Evolutionary conservation across 202 grass and related monocot species (phyloP).

Genomic region (Elaeis oleifera): DNA sequence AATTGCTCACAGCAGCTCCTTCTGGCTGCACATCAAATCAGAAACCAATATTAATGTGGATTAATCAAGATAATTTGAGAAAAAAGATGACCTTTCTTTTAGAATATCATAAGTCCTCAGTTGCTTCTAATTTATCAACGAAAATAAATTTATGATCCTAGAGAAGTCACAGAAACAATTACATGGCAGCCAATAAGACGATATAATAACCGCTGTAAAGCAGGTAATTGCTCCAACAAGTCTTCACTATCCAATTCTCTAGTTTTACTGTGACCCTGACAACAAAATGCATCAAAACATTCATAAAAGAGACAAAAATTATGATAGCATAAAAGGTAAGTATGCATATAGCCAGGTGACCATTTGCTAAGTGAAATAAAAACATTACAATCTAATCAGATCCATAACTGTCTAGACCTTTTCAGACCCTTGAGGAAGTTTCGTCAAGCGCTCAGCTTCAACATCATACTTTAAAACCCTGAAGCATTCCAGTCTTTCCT

Average conservation of each 20-base stretch:
- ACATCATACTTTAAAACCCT: slow-evolving; percentile 85
- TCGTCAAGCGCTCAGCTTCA: slow-evolving; percentile 72
- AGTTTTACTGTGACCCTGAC: slow-evolving; percentile 74
- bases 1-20: slow-evolving; percentile 12
- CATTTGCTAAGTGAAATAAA: too few species aligned
- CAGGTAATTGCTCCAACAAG: slow-evolving; percentile 76
- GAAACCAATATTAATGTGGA: too few species aligned
- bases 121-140: background rate
- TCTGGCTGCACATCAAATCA: slow-evolving; percentile 1
- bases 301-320: slow-evolving; percentile 1
- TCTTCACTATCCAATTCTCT: slow-evolving; percentile 74
- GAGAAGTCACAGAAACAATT: slow-evolving; percentile 31
- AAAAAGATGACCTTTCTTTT: too few species aligned
- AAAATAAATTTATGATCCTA: background rate
- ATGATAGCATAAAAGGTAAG: background rate
- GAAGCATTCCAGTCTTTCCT: slow-evolving; percentile 95
- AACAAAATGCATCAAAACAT: background rate
- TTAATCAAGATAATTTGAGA: too few species aligned
- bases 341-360: slow-evolving; percentile 13
- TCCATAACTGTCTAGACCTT: slow-evolving; percentile 34
- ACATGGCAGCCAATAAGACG: slow-evolving; percentile 86
- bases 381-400: too few species aligned
- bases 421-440: slow-evolving; percentile 64
- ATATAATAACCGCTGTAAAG: slow-evolving; percentile 82
- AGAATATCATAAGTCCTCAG: too few species aligned